phyloP scores from a whole-genome alignment of 257 asterid genomes.

The Coffea canephora region DNA sequence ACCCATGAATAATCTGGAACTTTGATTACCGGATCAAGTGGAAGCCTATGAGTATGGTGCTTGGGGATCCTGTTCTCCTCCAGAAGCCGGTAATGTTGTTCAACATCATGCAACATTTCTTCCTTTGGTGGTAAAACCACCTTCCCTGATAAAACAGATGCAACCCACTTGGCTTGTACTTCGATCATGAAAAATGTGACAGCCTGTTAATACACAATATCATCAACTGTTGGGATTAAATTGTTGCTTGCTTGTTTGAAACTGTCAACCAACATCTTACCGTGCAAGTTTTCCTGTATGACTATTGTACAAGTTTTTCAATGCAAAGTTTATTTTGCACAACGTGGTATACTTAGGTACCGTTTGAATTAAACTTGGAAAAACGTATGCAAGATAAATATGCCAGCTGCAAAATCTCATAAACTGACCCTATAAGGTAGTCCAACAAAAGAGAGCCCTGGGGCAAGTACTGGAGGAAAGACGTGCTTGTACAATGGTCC shows the following conservation, averaged over 20 bases:
- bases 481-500: slow-evolving; percentile 62
- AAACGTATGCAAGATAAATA: too few species aligned
- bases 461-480: slow-evolving; percentile 63
- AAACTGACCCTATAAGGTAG: slow-evolving; percentile 35
- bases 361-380: too few species aligned
- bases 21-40: neutral
- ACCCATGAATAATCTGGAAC: slow-evolving; percentile 16
- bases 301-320: too few species aligned
- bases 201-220: slow-evolving; percentile 4
- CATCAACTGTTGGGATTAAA: too few species aligned
- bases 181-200: slow-evolving; percentile 33
- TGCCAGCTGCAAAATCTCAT: too few species aligned
- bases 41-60: slow-evolving; percentile 18
- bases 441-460: slow-evolving; percentile 60
- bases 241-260: too few species aligned
- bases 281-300: too few species aligned
- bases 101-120: slow-evolving; percentile 48
- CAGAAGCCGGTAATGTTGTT: slow-evolving; percentile 37
- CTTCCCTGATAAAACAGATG: slow-evolving; percentile 46
- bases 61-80: slow-evolving; percentile 37
- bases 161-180: slow-evolving; percentile 67
- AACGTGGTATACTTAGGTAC: too few species aligned
- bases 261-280: too few species aligned
- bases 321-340: too few species aligned
- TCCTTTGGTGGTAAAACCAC: slow-evolving; percentile 39